Evolutionary conservation across 2,329 filamentous ascomycete genomes (phyloP).

Genomic region (Aspergillus pseudoviridinutans): DNA sequence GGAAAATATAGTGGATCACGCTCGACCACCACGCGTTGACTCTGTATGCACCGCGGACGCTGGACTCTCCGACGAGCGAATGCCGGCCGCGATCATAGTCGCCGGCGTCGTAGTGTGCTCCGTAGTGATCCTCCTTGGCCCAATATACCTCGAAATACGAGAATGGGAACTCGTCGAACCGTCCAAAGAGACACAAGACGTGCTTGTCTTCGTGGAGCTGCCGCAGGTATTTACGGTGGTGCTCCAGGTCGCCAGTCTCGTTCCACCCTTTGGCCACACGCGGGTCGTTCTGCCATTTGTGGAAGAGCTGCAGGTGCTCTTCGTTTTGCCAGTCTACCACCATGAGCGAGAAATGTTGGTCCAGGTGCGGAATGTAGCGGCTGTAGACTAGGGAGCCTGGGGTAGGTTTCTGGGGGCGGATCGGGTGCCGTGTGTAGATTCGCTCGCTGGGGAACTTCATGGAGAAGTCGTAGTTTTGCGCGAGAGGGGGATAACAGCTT

Average conservation of each 20-base stretch:
- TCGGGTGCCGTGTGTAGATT: slow-evolving; percentile 64
- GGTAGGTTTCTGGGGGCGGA: slow-evolving; percentile 66
- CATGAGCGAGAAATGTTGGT: slow-evolving; percentile 74
- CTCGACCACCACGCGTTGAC: slow-evolving; percentile 57
- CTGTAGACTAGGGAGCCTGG: slow-evolving; percentile 71
- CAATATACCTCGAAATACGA: slow-evolving; percentile 80
- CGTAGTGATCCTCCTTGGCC: slow-evolving; percentile 63
- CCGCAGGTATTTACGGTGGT: slow-evolving; percentile 69
- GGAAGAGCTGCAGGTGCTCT: slow-evolving; percentile 66
- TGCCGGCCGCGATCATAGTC: slow-evolving; percentile 59
- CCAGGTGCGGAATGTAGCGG: slow-evolving; percentile 70
- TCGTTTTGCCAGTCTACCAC: slow-evolving; percentile 63
- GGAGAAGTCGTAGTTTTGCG: slow-evolving; percentile 24
- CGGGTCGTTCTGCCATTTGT: slow-evolving; percentile 79
- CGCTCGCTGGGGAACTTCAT: slow-evolving; percentile 46
- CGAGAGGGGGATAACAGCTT: slow-evolving; percentile 38
- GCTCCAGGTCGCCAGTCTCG: slow-evolving; percentile 69
- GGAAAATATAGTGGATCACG: slow-evolving; percentile 57
- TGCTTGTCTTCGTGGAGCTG: slow-evolving; percentile 68
- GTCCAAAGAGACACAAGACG: slow-evolving; percentile 54
- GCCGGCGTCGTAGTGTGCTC: slow-evolving; percentile 53
- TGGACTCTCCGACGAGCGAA: slow-evolving; percentile 55
- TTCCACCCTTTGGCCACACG: slow-evolving; percentile 78
- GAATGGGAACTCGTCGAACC: slow-evolving; percentile 67
- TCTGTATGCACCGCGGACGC: slow-evolving; percentile 52